Percentiles rank a stretch among this genome's conserved stretches.
Evolutionary conservation across 179 eudicot species (phyloP).

Genomic region (Camellia oleifera): DNA sequence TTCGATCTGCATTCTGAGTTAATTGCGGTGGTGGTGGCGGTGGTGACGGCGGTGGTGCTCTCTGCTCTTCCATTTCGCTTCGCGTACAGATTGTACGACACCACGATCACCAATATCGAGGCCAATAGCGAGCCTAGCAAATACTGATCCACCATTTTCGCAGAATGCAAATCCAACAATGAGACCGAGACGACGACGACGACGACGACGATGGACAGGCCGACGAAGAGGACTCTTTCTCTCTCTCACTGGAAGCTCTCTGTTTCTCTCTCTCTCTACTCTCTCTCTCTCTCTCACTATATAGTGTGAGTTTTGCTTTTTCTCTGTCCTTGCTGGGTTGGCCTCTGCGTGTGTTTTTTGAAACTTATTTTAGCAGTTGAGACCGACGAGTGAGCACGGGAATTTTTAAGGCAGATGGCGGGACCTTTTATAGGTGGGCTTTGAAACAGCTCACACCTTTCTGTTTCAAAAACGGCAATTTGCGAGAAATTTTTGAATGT

Average conservation of each 20-base stretch:
- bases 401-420: no score
- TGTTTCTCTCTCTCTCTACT: background rate
- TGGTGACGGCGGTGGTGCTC: background rate
- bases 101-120: conserved; percentile 12
- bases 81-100: background rate
- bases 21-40: conserved; percentile 17
- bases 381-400: no score
- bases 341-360: background rate
- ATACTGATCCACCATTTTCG: conserved; percentile 15
- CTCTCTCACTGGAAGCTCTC: background rate
- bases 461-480: no score
- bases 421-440: no score
- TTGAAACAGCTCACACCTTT: no score
- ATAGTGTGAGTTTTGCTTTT: background rate
- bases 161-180: background rate
- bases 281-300: conserved; percentile 6
- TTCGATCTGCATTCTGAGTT: conserved; percentile 19
- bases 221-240: background rate
- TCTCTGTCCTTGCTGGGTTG: background rate
- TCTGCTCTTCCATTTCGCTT: conserved; percentile 7
- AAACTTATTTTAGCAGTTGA: background rate
- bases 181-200: background rate
- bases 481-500: no score
- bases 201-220: background rate
- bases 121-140: conserved; percentile 16